These are phyloP conservation scores for Leishmania guyanensis DNA, from an alignment of 208 protist genomes.

Conservation along the genomic window DNA sequence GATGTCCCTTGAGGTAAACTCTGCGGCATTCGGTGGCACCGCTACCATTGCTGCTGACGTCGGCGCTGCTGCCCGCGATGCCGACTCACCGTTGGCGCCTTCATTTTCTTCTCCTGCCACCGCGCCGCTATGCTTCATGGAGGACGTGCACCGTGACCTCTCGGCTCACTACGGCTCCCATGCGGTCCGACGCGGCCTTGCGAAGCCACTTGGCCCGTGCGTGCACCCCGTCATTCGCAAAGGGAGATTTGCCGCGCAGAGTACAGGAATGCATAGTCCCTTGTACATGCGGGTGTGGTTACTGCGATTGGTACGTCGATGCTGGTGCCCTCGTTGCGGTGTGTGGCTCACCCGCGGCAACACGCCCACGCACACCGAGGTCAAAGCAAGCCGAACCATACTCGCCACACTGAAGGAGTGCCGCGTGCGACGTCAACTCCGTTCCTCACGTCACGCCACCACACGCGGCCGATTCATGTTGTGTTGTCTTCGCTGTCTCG, in stretches of 20 bases:
- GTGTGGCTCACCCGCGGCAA: slow-evolving; percentile 39
- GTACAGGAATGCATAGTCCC: slow-evolving; percentile 37
- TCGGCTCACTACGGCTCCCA: slow-evolving; percentile 81
- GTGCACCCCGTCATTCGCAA: slow-evolving; percentile 31
- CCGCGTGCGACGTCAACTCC: slow-evolving; percentile 12
- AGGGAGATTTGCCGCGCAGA: background rate
- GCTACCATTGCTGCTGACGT: background rate
- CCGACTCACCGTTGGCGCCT: background rate
- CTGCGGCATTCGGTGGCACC: background rate
- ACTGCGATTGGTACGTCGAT: slow-evolving; percentile 26
- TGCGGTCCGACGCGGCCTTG: slow-evolving; percentile 50
- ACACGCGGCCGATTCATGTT: background rate
- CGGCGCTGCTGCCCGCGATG: background rate
- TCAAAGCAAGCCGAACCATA: background rate
- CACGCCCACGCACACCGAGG: background rate
- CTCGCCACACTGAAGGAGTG: slow-evolving; percentile 19
- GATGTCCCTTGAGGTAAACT: slow-evolving; percentile 17
- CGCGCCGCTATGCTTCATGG: background rate
- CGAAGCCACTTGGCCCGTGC: slow-evolving; percentile 64
- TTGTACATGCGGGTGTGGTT: slow-evolving; percentile 53
- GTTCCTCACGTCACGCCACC: background rate
- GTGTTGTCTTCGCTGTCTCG: slow-evolving; percentile 27
- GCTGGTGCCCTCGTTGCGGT: slow-evolving; percentile 72
- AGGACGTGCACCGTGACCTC: slow-evolving; percentile 49
- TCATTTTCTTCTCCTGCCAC: background rate